These are phyloP conservation scores for Russula sp. DNA, from an alignment of 768 basidiomycete species.

Conservation along the genomic window DNA sequence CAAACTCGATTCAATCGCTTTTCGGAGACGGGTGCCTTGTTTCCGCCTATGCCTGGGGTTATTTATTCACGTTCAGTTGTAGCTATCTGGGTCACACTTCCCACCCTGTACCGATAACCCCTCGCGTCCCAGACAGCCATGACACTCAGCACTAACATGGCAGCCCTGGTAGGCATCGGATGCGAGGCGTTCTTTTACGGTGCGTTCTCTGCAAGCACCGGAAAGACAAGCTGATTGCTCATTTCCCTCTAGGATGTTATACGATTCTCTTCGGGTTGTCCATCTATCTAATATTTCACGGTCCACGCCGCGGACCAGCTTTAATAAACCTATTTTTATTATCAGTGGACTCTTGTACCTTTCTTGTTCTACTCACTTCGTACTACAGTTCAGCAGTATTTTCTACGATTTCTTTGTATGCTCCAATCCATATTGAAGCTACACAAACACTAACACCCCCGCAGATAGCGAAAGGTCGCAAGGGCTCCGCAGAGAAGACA, in stretches of 20 bases:
- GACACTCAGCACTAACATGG: conserved; percentile 35
- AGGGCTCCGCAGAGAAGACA: conserved; percentile 37
- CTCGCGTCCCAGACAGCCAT: conserved; percentile 22
- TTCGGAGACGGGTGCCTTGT: neutral
- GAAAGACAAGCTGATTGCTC: neutral
- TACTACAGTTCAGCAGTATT: conserved; percentile 40
- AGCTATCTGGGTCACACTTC: neutral
- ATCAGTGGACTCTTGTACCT: conserved; percentile 12
- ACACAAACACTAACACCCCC: neutral
- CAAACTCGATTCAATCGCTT: neutral
- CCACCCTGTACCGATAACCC: neutral
- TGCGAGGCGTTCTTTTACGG: conserved; percentile 42
- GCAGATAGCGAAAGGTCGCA: conserved; percentile 36
- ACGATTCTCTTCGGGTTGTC: conserved; percentile 13
- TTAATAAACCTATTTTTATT: conserved; percentile 7
- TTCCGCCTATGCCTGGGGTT: neutral
- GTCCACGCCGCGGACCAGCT: neutral
- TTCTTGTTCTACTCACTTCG: conserved; percentile 12
- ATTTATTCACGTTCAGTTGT: conserved; percentile 3
- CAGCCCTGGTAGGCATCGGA: conserved; percentile 40
- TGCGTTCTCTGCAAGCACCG: conserved; percentile 32
- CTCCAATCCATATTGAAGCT: neutral
- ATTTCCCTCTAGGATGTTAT: conserved; percentile 12
- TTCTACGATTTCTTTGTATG: conserved; percentile 38
- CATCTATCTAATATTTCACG: neutral